Base-by-base conservation (phyloP, 2,329 filamentous ascomycete species). In the Neonectria coccinea region DNA sequence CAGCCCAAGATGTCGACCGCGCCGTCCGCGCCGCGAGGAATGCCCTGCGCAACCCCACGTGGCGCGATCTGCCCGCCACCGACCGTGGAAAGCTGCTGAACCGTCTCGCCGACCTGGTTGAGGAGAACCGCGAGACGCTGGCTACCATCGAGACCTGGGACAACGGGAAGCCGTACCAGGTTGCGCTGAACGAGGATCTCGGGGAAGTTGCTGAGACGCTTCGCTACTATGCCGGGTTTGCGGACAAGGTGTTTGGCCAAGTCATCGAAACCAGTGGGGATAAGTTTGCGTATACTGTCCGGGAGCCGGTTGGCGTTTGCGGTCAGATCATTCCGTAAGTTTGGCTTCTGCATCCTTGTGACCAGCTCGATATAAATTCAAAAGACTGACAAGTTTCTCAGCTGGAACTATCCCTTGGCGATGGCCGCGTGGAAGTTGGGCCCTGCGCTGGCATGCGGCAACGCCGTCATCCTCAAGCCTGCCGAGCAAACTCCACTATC, bases 181-280 rank as follows among this genome's bases (percentile, higher is more conserved):
- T 90, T 12, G 83, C 92, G 0, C 74, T 90, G n/a, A 84, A 83
- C 45, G 90, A 91, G 56, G 92, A 94, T 73, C 69, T 94, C 6
- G 81, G 76, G 1, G 79, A 82, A 65, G 79, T 80, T 12, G 71
- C 79, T 5, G 72, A 71, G 59, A 79, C 88, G 14, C 80, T 89
- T 45, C 88, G 90, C 69, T 94, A 95, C 78, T 95, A 94, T 74
- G 90, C 88, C 47, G 92, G 92, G 33, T 94, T 87, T 79, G 90
- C 91, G 22, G 92, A 94, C 79, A 94, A 94, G 81, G 88, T 93
- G 52, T 88, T 90, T 67, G 92, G 92, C 11, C 88, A 92, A 74
- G 91, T 91, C 11, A 93, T 94, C 69, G 88, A 90, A 62, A 92
- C 90, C 0, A 87, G 84, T 0, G 82, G 84, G 0, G 80, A 84